Evolutionary conservation across 805 yeast species (phyloP).

Genomic region (Hanseniaspora hatyaiensis): DNA sequence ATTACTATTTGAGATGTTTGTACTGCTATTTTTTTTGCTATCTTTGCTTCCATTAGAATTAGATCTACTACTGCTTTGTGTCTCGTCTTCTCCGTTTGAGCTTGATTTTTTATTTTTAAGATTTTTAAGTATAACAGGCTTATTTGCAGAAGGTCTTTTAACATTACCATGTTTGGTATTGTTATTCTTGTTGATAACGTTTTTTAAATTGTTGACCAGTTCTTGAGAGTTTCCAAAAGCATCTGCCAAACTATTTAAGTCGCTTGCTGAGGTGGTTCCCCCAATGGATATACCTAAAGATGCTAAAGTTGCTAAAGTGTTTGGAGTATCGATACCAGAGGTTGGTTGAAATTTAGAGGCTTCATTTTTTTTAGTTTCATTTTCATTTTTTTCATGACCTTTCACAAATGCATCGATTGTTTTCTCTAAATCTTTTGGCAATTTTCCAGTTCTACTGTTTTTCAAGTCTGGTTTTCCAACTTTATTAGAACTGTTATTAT

Average conservation of each 20-base stretch:
- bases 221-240: too few relatives aligned
- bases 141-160: too few relatives aligned
- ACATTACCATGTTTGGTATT: too few relatives aligned
- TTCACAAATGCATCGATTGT: neutral
- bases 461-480: neutral
- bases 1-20: conserved; percentile 16
- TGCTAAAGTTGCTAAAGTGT: conserved; percentile 3
- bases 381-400: neutral
- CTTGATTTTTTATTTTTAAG: neutral
- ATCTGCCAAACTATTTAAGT: neutral
- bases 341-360: neutral
- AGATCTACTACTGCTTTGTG: neutral
- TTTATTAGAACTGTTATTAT: neutral
- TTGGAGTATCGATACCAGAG: conserved; percentile 2
- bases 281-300: conserved; percentile 13
- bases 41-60: conserved; percentile 19
- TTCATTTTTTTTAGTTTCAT: neutral
- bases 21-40: conserved; percentile 21
- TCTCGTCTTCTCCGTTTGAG: neutral
- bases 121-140: too few relatives aligned
- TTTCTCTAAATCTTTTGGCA: neutral
- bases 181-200: too few relatives aligned
- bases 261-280: conserved; percentile 15
- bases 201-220: too few relatives aligned
- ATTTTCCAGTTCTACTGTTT: neutral